Conservation (phyloP, 768 basidiomycete genomes). For the Amanita rubescens region DNA sequence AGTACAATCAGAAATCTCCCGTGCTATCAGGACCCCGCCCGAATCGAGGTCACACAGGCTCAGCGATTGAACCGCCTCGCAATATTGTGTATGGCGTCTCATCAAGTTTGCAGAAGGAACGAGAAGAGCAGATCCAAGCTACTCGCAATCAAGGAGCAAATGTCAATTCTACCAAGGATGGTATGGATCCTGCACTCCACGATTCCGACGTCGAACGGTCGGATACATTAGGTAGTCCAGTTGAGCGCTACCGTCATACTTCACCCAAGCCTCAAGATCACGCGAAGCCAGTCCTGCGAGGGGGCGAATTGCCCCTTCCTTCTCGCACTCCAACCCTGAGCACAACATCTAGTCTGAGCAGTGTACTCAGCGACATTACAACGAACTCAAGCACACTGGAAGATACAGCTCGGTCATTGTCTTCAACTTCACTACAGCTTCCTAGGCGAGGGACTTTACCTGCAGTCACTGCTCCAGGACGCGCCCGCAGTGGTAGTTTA, state of each 20-base stretch:
- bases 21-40: slow-evolving; percentile 26
- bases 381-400: slow-evolving; percentile 30
- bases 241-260: slow-evolving; percentile 37
- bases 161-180: slow-evolving; percentile 41
- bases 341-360: slow-evolving; percentile 30
- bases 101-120: slow-evolving; percentile 2
- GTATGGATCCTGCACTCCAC: slow-evolving; percentile 28
- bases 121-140: slow-evolving; percentile 23
- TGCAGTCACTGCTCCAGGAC: slow-evolving; percentile 27
- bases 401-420: slow-evolving; percentile 30
- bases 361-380: slow-evolving; percentile 25
- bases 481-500: slow-evolving; percentile 56
- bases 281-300: slow-evolving; percentile 35
- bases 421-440: slow-evolving; percentile 31
- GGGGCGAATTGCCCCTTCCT: slow-evolving; percentile 57
- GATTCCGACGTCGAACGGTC: slow-evolving; percentile 52
- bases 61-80: slow-evolving; percentile 27
- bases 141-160: slow-evolving; percentile 50
- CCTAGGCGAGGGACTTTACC: slow-evolving; percentile 17
- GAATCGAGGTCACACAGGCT: slow-evolving; percentile 29
- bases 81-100: slow-evolving; percentile 11
- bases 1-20: slow-evolving; percentile 31
- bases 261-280: slow-evolving; percentile 43
- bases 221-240: slow-evolving; percentile 31
- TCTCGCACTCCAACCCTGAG: slow-evolving; percentile 40